Base-by-base conservation (phyloP, 139 green algal species). In the Chlorella sp. region DNA sequence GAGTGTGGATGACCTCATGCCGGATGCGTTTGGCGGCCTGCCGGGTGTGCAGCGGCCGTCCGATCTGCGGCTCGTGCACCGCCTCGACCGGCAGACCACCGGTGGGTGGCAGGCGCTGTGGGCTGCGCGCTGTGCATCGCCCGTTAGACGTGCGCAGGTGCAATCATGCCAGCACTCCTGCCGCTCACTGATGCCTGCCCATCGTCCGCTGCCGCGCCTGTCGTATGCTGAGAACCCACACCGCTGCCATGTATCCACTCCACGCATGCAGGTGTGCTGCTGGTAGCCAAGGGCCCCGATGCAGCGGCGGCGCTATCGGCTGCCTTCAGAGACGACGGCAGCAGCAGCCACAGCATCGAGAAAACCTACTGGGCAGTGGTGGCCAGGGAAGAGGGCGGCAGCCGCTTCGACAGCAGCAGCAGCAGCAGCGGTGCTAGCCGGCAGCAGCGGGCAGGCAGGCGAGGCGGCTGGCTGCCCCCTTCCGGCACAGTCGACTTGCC, bases 1-100 rank as follows among this genome's bases (percentile, higher is more conserved):
- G 19, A 89, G 64, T 3, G 41, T 94, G 69, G 87, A 94, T 34
- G 60, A 67, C 13, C 36, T 90, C 16, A 73, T 89, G 82, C 43
- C 38, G 6, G 38, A n/a, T 38, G 83, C 77, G n/a, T 84, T 84
- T 64, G 43, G 38, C 24, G 43, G 28, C 0, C 43, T 82, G 73
- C 77, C 77, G 11, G 51, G 80, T 48, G 38, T 82, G 73, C 11
- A n/a, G 20, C 38, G 43, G n/a, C 13, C 41, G 4, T 4, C 5
- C 6, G 40, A 83, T 34, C 83, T 87, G 64, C 74, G 83, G 36
- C 83, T 96, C 48, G 93, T 96, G 34, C 93, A 96, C 76, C 84
- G 93, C 1, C 76, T 96, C 68, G 93, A 96, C 80, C 41, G 64
- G 24, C 68, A 88, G 17, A 89, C 89, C 0, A 94, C 78, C 34